A percentile compares a stretch with the other conserved stretches of the same genome.
phyloP scores from a whole-genome alignment of 306 rosid species.

The Arachis stenosperma region DNA sequence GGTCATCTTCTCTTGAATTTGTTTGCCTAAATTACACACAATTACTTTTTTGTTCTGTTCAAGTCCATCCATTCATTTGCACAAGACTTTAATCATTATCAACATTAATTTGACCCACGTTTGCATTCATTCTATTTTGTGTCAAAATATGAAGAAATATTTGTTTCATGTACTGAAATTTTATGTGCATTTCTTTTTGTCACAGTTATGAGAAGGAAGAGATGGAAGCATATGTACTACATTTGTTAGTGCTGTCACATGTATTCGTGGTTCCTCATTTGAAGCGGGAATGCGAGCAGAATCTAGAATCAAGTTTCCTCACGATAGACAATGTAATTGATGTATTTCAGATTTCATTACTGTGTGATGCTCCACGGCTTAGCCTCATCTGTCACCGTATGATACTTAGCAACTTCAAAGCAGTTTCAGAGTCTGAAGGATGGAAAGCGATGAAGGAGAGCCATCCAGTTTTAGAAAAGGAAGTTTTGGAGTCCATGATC shows the following conservation, averaged over 20 bases:
- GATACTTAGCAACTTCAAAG: constrained; percentile 60
- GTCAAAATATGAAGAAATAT: neutral
- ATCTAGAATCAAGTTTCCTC: constrained; percentile 58
- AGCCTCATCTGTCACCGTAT: constrained; percentile 76
- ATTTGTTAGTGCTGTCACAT: constrained; percentile 79
- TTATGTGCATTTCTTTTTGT: constrained; percentile 6
- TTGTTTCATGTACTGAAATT: neutral
- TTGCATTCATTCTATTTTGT: neutral
- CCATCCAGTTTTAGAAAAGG: constrained; percentile 75
- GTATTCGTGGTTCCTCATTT: constrained; percentile 70
- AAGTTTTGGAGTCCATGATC: constrained; percentile 51
- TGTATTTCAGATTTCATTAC: constrained; percentile 76
- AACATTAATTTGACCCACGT: constrained; percentile 6
- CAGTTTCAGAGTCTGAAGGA: constrained; percentile 65
- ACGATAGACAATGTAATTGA: constrained; percentile 68
- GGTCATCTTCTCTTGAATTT: constrained; percentile 5
- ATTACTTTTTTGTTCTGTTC: neutral
- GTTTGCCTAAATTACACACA: constrained; percentile 12
- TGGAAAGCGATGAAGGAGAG: constrained; percentile 80
- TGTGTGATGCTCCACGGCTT: constrained; percentile 86
- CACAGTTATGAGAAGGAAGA: constrained; percentile 70
- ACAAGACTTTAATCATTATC: neutral
- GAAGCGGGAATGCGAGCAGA: constrained; percentile 70
- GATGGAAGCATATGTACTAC: constrained; percentile 65
- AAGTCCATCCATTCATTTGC: constrained; percentile 11